These are phyloP conservation scores for Tricholoma matsutake DNA, from an alignment of 768 basidiomycete species.

Conservation along the genomic window DNA sequence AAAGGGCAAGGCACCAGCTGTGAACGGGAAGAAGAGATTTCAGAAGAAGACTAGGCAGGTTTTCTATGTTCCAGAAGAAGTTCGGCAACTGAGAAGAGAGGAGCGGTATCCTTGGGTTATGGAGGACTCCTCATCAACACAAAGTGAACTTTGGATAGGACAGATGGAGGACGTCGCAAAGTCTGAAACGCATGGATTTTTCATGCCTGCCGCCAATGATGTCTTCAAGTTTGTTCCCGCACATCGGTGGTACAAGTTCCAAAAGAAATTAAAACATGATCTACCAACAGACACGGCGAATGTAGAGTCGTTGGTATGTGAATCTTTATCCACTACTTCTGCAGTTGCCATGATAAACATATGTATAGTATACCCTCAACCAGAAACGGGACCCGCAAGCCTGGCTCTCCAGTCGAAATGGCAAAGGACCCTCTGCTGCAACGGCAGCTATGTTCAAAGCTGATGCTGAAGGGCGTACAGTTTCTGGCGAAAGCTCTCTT, in stretches of 20 bases:
- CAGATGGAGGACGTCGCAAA: conserved; percentile 76
- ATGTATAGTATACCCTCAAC: conserved; percentile 45
- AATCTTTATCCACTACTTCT: conserved; percentile 16
- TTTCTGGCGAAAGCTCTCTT: conserved; percentile 40
- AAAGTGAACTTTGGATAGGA: conserved; percentile 75
- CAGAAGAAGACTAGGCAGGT: conserved; percentile 84
- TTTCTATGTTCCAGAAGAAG: conserved; percentile 75
- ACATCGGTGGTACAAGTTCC: conserved; percentile 91
- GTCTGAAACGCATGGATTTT: conserved; percentile 72
- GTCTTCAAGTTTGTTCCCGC: conserved; percentile 87
- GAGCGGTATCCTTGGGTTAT: conserved; percentile 92
- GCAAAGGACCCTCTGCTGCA: conserved; percentile 55
- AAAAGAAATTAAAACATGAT: conserved; percentile 76
- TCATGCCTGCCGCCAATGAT: conserved; percentile 80
- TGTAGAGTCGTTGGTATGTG: conserved; percentile 58
- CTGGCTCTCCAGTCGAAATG: conserved; percentile 65
- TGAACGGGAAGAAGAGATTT: conserved; percentile 65
- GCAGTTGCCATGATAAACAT: conserved; percentile 12
- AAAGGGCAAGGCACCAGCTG: conserved; percentile 41
- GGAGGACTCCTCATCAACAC: conserved; percentile 64
- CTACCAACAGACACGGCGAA: conserved; percentile 65
- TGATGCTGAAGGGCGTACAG: conserved; percentile 48
- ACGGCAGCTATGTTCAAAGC: conserved; percentile 70
- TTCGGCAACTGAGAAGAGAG: conserved; percentile 75
- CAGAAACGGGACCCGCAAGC: conserved; percentile 76